phyloP scores from a whole-genome alignment of 257 asterid genomes.

The Fraxinus cuspidata region DNA sequence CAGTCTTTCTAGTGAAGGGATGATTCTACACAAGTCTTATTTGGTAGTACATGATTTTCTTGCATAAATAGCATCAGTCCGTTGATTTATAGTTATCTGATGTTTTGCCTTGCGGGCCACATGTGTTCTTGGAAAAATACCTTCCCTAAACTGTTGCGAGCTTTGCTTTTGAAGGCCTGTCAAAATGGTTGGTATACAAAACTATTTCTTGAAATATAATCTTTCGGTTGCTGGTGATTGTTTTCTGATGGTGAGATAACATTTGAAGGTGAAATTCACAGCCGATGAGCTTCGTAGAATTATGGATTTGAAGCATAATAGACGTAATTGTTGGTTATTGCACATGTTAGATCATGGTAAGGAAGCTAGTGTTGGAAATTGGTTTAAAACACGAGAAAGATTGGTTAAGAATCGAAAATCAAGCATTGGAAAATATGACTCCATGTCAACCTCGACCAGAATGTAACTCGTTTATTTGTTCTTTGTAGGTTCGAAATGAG shows the following conservation, averaged over 20 bases:
- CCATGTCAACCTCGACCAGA: too few relatives aligned
- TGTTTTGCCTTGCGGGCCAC: not conserved
- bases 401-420: too few relatives aligned
- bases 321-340: not conserved
- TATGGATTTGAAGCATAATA: constrained; percentile 10
- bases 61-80: not conserved
- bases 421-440: too few relatives aligned
- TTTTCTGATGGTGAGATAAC: not conserved
- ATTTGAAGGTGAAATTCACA: not conserved
- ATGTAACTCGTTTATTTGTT: too few relatives aligned
- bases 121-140: not conserved
- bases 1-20: not conserved
- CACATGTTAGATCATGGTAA: constrained; percentile 15
- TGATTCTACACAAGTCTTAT: not conserved
- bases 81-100: not conserved
- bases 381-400: too few relatives aligned
- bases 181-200: not conserved
- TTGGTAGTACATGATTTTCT: too few relatives aligned
- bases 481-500: too few relatives aligned
- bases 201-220: not conserved
- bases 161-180: not conserved
- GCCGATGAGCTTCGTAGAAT: not conserved
- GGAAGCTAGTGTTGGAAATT: constrained; percentile 5
- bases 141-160: not conserved
- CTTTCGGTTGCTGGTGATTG: not conserved